Evolutionary conservation across 2,329 filamentous ascomycete species (phyloP), one percentile per base, ranked within the genome.

Genomic region (Phaeosphaeria sp.): DNA sequence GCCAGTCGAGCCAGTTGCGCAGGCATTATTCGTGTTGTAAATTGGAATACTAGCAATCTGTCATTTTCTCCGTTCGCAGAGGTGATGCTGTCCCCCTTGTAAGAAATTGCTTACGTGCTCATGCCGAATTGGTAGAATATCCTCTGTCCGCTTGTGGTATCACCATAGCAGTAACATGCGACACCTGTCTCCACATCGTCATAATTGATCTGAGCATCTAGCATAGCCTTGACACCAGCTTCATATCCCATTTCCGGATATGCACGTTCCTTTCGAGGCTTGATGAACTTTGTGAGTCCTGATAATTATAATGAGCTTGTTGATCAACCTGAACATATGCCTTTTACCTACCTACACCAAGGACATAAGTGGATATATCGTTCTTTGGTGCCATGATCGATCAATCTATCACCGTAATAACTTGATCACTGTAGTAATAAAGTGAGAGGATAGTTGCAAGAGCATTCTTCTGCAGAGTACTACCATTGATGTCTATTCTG

Each of bases 241-340:
- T 97, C 93, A 77, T 93, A 97, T 50, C 93, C 93, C 44, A 97
- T 88, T 73, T 97, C 93, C 6, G 92, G 92, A 81, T 97, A 97
- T 79, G 95, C 91, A 63, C 96, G 90, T 77, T 93, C 93, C 74
- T 91, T 91, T 53, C 93, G 87, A 25, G 93, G 93, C 83, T 97
- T 97, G 87, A 97, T 93, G 85, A 98, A 98, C 80, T 96, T 96
- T 81, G 94, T 97, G 89, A 98, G 93, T 80, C 94, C 94, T n/a
- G n/a, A n/a, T n/a, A n/a, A n/a, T n/a, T n/a, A n/a, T n/a, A n/a
- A n/a, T n/a, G n/a, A n/a, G n/a, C n/a, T n/a, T n/a, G n/a, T n/a
- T n/a, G n/a, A n/a, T n/a, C n/a, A n/a, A n/a, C n/a, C n/a, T n/a
- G n/a, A n/a, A n/a, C n/a, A n/a, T n/a, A n/a, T n/a, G n/a, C n/a